Evolutionary conservation across 805 yeast species (phyloP).

Genomic region (Candida quercuum): DNA sequence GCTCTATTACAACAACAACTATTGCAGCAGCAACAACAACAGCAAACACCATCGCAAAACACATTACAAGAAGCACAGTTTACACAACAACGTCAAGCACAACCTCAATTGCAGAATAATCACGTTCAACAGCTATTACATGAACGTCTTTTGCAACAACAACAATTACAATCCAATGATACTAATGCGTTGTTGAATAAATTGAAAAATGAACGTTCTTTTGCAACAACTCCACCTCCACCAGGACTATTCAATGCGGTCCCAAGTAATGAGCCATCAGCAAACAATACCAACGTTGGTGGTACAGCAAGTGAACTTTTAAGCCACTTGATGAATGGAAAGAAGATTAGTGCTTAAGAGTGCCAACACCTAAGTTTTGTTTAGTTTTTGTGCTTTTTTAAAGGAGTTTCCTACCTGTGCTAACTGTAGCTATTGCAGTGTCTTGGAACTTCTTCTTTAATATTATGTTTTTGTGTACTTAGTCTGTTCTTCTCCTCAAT

Average conservation of each 20-base stretch:
- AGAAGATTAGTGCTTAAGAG: slow-evolving; percentile 40
- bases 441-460: too few species aligned
- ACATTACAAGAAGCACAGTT: slow-evolving; percentile 7
- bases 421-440: too few species aligned
- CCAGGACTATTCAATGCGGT: slow-evolving; percentile 52
- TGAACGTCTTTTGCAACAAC: slow-evolving; percentile 24
- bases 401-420: too few species aligned
- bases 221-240: slow-evolving; percentile 61
- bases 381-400: not conserved
- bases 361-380: too few species aligned
- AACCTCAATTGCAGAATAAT: slow-evolving; percentile 27
- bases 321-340: slow-evolving; percentile 81
- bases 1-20: slow-evolving; percentile 24
- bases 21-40: slow-evolving; percentile 27
- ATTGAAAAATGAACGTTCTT: slow-evolving; percentile 26
- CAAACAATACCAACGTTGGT: slow-evolving; percentile 7
- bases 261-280: slow-evolving; percentile 17
- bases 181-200: slow-evolving; percentile 9
- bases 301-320: slow-evolving; percentile 75
- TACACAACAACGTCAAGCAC: slow-evolving; percentile 28
- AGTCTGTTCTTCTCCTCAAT: too few species aligned
- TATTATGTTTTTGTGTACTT: not conserved
- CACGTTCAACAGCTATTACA: slow-evolving; percentile 23
- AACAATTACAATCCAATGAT: slow-evolving; percentile 22
- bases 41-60: slow-evolving; percentile 20